Evolutionary conservation across 2,329 filamentous ascomycete species (phyloP), one percentile per base, ranked within the genome.

Genomic region (Diaporthe citri): DNA sequence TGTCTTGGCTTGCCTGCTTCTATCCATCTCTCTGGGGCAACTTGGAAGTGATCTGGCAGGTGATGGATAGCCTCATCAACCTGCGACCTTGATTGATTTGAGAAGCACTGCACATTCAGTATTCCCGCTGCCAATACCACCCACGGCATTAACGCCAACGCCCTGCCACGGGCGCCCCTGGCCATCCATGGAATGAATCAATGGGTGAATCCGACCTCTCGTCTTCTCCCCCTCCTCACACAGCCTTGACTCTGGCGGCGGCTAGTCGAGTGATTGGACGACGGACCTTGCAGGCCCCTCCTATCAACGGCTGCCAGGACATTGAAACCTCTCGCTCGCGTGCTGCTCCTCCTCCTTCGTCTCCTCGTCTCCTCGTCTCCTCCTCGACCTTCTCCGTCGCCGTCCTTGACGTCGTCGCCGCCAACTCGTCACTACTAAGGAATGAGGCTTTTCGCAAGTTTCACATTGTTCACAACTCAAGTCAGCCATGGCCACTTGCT

Each of bases 231-330:
- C n/a, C 31, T 52, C 62, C 31, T 13, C 62, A n/a, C 62, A 67
- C 62, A 67, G 62, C 62, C 62, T 67, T 52, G 43, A 67, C 62
- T 15, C 20, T 52, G 62, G 62, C 62, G 62, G 62, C 62, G 62
- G 39, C 62, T 67, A 67, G 62, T 67, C 62, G 51, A 46, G 31
- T 52, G 43, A 67, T 67, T 67, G 62, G 62, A 67, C 31, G 46
- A 20, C 22, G 4, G 2, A 3, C 43, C 22, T 36, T 25, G 62
- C 43, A 6, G 4, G 28, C 62, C 62, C 62, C 62, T 51, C 62
- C 62, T 67, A 67, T 67, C 62, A 67, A 67, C 62, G 62, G 46
- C 62, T 67, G 62, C 62, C 62, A 67, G 62, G 62, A 36, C 62
- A 36, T 51, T 22, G 20, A 51, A 66, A 51, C 31, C 12, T 15